Conservation (phyloP, 352 stramenopile genomes). For the Phytophthora vignae region DNA sequence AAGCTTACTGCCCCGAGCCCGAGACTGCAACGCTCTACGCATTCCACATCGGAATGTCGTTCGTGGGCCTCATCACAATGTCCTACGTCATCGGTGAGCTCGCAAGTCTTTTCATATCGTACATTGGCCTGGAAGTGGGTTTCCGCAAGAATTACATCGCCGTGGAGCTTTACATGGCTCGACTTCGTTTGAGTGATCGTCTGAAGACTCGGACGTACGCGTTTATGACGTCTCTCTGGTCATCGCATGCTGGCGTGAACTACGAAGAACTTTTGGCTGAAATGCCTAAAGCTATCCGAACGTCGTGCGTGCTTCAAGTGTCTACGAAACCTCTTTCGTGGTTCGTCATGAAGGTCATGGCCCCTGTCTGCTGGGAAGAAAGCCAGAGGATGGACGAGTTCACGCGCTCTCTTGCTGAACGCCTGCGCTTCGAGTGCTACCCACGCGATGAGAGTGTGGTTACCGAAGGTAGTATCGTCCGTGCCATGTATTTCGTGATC, state of each 20-base stretch:
- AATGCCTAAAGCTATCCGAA: slow-evolving; percentile 48
- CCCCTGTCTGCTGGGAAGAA: slow-evolving; percentile 26
- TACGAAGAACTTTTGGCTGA: slow-evolving; percentile 53
- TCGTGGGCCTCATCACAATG: slow-evolving; percentile 51
- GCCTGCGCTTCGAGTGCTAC: slow-evolving; percentile 61
- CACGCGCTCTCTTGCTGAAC: slow-evolving; percentile 34
- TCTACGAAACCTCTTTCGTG: slow-evolving; percentile 33
- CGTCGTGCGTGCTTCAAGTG: slow-evolving; percentile 50
- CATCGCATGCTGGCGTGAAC: slow-evolving; percentile 54
- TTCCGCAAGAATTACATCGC: slow-evolving; percentile 62
- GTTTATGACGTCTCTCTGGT: slow-evolving; percentile 60
- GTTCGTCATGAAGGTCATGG: slow-evolving; percentile 46
- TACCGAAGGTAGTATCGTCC: slow-evolving; percentile 55
- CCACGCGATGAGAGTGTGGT: slow-evolving; percentile 58
- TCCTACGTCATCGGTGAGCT: slow-evolving; percentile 57
- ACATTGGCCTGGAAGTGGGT: slow-evolving; percentile 56
- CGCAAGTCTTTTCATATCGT: slow-evolving; percentile 55
- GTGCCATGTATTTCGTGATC: slow-evolving; percentile 68
- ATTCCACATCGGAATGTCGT: slow-evolving; percentile 49
- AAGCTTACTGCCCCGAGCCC: slow-evolving; percentile 43
- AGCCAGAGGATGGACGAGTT: slow-evolving; percentile 25
- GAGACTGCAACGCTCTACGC: slow-evolving; percentile 33
- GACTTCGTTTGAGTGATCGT: slow-evolving; percentile 31
- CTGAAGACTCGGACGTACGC: slow-evolving; percentile 39
- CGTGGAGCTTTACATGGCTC: slow-evolving; percentile 47